Evolutionary conservation across 2,329 filamentous ascomycete species (phyloP), one percentile per base, ranked within the genome.

Genomic region (Rutstroemia sp.): DNA sequence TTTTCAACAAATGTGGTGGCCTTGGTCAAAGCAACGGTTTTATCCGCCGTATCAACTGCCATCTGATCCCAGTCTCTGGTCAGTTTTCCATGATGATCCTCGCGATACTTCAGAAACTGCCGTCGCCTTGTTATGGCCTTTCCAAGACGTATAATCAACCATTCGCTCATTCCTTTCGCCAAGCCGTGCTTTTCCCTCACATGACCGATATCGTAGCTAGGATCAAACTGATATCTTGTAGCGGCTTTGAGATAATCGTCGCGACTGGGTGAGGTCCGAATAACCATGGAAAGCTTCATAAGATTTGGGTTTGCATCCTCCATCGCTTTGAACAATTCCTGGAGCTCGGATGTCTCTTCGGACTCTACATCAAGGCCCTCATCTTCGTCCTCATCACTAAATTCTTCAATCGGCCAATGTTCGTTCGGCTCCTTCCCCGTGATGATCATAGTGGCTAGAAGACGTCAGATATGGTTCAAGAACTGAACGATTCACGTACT

Each of bases 81-180:
- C 1, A 66, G 23, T 18, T 61, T 67, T 34, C 53, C 58, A 45
- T 64, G 57, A 46, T 71, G 69, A 4, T 69, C 65, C 19, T 65
- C 54, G 12, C 65, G 62, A 53, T 71, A 71, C 16, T 59, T 63
- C 19, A 71, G 52, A 37, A 62, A 70, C 37, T 70, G 65, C 8
- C 69, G 60, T 27, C 69, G 59, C 47, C 66, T 63, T 4, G 68
- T 64, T 23, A 70, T 70, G 0, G 64, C 64, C 19, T 63, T 65
- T 1, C 69, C 69, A 5, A 71, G 61, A 4, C 69, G 61, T 14
- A 58, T 53, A 2, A 63, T 34, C 2, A 70, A 47, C 62, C 62
- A 66, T 34, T 60, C 59, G 10, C 25, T 53, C 12, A 54, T 59
- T 39, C 52, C 19, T 18, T 60, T 61, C 1, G 56, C 49, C 16